Evolutionary conservation across 805 yeast species (phyloP).

Genomic region (Wickerhamiella slavikovae): DNA sequence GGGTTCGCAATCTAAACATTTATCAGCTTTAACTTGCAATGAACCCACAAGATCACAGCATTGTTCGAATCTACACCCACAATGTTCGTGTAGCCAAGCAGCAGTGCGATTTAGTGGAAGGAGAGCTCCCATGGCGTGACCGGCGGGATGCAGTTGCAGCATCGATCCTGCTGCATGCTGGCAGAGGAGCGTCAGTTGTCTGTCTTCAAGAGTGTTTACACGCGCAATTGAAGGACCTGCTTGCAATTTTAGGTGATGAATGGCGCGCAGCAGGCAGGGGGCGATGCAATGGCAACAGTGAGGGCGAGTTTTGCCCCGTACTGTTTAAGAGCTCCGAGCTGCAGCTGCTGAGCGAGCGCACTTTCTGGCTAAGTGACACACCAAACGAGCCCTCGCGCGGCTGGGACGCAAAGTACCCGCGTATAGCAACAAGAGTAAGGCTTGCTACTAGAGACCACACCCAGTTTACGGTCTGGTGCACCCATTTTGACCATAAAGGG

Average conservation of each 20-base stretch:
- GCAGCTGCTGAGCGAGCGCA: constrained; percentile 19
- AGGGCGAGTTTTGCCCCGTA: constrained; percentile 33
- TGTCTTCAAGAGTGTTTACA: constrained; percentile 29
- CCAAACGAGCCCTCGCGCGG: constrained; percentile 33
- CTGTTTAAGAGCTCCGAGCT: constrained; percentile 22
- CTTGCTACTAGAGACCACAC: constrained; percentile 6
- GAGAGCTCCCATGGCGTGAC: constrained; percentile 27
- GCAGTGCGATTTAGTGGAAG: constrained; percentile 5
- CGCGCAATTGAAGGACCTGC: constrained; percentile 27
- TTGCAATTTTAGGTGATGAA: constrained; percentile 16
- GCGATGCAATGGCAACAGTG: constrained; percentile 28
- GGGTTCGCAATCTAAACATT: no score
- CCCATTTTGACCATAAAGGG: constrained; percentile 33
- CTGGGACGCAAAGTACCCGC: constrained; percentile 27
- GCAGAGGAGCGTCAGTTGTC: constrained; percentile 19
- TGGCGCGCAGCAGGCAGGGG: constrained; percentile 32
- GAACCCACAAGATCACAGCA: no score
- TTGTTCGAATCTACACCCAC: constrained; percentile 9
- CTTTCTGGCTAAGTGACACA: constrained; percentile 34
- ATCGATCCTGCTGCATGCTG: constrained; percentile 22
- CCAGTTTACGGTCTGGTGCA: constrained; percentile 20
- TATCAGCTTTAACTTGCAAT: no score
- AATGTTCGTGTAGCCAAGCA: constrained; percentile 13
- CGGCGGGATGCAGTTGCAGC: constrained; percentile 22
- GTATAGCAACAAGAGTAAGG: constrained; percentile 18